Base-by-base conservation (phyloP, 352 stramenopile species). In the Halophytophthora polymorphica region DNA sequence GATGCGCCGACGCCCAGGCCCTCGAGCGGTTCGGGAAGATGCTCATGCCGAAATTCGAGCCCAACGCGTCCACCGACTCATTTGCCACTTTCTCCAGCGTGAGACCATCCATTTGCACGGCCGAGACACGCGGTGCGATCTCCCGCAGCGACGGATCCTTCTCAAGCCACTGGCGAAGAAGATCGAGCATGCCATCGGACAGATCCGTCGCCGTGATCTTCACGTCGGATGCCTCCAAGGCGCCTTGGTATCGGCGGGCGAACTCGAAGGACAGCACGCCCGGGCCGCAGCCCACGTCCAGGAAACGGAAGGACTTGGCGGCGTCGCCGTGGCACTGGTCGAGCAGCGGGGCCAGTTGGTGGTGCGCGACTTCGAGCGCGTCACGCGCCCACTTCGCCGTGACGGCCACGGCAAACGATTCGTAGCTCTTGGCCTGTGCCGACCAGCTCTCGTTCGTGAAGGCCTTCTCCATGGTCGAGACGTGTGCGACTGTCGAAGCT, bases 141-240 rank as follows among this genome's bases (percentile, higher is more conserved):
- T 40, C 21, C 34, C 15, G 42, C 14, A 67, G 46, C 6, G 44
- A 39, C 6, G 50, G n/a, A 15, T 61, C 57, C 1, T 59, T 50
- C 14, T 53, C 40, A 5, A 81, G 53, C 12, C 45, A 40, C 5
- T 64, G 48, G 2, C 33, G 63, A n/a, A 77, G n/a, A 21, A 61
- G 55, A 6, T 70, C 40, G 10, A 81, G 45, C 70, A 81, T 81
- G 3, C 57, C 61, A 1, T 75, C 61, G 18, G 64, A 67, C 6
- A 77, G 33, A 64, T 81, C 70, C 19, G 64, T 69, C 14, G 67
- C 70, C 2, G 67, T 77, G 48, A 80, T 62, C 33, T 61, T 41
- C 28, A 69, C 58, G 22, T 46, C 41, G 17, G 44, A 50, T 7
- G 57, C 43, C 0, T 34, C 41, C 11, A n/a, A 11, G 3, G 25